Percentiles rank a stretch among this genome's conserved stretches.
Conservation (phyloP, 1,139 yeast genomes). For the Yamadazyma diddensiae region DNA sequence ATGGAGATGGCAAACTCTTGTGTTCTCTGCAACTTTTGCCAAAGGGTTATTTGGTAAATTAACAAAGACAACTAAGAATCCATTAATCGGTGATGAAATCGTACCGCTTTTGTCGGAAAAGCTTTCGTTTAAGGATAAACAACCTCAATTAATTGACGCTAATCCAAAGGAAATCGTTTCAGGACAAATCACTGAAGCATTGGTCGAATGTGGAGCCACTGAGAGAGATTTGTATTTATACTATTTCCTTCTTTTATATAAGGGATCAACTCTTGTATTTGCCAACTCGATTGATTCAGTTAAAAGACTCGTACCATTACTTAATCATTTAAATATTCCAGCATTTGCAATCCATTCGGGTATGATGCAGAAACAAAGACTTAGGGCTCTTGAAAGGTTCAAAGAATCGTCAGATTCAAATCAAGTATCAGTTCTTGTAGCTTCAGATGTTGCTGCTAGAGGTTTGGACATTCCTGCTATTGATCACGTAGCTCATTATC, state of each 20-base stretch:
- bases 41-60: conserved; percentile 77
- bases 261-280: conserved; percentile 87
- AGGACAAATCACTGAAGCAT: conserved; percentile 72
- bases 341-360: conserved; percentile 87
- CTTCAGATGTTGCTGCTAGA: conserved; percentile 98
- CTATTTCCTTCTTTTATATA: conserved; percentile 81
- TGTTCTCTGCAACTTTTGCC: conserved; percentile 93
- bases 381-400: conserved; percentile 78
- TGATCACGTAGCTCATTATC: conserved; percentile 94
- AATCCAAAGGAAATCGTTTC: conserved; percentile 85
- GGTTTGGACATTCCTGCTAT: conserved; percentile 92
- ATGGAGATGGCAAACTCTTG: conserved; percentile 81
- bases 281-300: conserved; percentile 95
- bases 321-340: conserved; percentile 67
- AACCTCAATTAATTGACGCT: conserved; percentile 72
- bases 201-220: conserved; percentile 86
- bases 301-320: conserved; percentile 74
- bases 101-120: conserved; percentile 54
- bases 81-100: conserved; percentile 49
- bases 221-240: conserved; percentile 90
- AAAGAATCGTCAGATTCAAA: conserved; percentile 49
- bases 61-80: conserved; percentile 29
- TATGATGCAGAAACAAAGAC: conserved; percentile 92
- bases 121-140: conserved; percentile 55
- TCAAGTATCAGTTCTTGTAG: conserved; percentile 71